Evolutionary conservation across 164 flowering plant species (phyloP).

Genomic region (Taxillus chinensis): DNA sequence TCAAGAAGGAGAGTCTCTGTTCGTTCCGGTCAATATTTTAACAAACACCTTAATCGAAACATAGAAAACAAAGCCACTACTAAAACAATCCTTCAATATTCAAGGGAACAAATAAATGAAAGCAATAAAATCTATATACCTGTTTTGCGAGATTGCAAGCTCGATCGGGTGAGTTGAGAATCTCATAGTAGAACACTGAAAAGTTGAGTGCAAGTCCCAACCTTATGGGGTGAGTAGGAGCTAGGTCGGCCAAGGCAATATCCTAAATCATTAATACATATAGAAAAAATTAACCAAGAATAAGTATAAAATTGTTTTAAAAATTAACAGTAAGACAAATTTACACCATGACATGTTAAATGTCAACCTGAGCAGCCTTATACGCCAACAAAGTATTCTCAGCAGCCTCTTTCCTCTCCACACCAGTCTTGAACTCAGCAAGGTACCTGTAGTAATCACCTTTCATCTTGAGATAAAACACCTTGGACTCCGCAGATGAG

Average conservation of each 20-base stretch:
- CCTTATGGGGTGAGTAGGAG: conserved; percentile 75
- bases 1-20: no score
- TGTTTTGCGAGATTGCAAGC: conserved; percentile 74
- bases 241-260: conserved; percentile 55
- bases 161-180: conserved; percentile 69
- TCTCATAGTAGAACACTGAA: conserved; percentile 76
- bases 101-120: background rate
- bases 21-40: no score
- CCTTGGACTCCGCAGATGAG: conserved; percentile 61
- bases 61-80: no score
- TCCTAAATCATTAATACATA: conserved; percentile 30
- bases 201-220: conserved; percentile 76
- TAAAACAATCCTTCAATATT: background rate
- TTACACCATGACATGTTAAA: background rate
- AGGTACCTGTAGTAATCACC: conserved; percentile 77
- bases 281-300: background rate
- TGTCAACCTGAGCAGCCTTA: conserved; percentile 55
- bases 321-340: background rate
- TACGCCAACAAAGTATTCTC: conserved; percentile 70
- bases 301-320: background rate
- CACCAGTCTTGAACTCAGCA: conserved; percentile 71
- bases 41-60: no score
- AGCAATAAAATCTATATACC: conserved; percentile 20
- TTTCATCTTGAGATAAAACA: conserved; percentile 72
- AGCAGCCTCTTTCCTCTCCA: conserved; percentile 75